phyloP scores from a whole-genome alignment of 2,329 filamentous ascomycete genomes.

The Pestalotiopsis sp. region DNA sequence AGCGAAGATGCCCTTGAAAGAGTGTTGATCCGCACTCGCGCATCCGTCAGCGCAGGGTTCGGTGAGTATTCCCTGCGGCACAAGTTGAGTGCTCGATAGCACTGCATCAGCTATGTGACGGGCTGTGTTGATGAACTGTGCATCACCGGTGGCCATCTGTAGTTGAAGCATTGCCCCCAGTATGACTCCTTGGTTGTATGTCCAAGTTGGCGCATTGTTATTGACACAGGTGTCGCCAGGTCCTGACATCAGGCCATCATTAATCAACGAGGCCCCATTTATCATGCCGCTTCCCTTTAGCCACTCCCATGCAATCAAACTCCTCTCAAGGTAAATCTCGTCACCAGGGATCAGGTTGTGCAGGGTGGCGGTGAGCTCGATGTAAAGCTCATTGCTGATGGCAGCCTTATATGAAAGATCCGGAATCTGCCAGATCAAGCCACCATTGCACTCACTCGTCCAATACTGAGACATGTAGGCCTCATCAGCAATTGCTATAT shows the following conservation, averaged over 20 bases:
- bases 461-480: conserved; percentile 48
- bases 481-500: conserved; percentile 47
- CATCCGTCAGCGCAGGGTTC: conserved; percentile 40
- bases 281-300: conserved; percentile 43
- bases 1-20: conserved; percentile 67
- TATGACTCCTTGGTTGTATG: conserved; percentile 61
- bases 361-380: conserved; percentile 45
- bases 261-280: conserved; percentile 39
- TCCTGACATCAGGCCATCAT: conserved; percentile 43
- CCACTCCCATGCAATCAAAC: conserved; percentile 45
- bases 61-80: conserved; percentile 42
- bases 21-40: conserved; percentile 37
- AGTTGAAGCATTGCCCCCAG: conserved; percentile 60
- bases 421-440: conserved; percentile 47
- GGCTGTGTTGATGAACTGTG: conserved; percentile 23
- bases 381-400: conserved; percentile 50
- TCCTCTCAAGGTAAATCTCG: conserved; percentile 39
- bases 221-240: conserved; percentile 25
- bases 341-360: conserved; percentile 41
- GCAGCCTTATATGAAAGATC: conserved; percentile 41
- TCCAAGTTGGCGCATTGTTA: conserved; percentile 41
- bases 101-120: conserved; percentile 30
- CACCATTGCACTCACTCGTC: conserved; percentile 45
- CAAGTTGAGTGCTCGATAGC: conserved; percentile 35
- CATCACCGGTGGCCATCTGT: conserved; percentile 36